Percentiles rank a stretch among this genome's conserved stretches.
Conservation (phyloP, 1,284 basidiomycete species). For the Apiotrichum brassicae region DNA sequence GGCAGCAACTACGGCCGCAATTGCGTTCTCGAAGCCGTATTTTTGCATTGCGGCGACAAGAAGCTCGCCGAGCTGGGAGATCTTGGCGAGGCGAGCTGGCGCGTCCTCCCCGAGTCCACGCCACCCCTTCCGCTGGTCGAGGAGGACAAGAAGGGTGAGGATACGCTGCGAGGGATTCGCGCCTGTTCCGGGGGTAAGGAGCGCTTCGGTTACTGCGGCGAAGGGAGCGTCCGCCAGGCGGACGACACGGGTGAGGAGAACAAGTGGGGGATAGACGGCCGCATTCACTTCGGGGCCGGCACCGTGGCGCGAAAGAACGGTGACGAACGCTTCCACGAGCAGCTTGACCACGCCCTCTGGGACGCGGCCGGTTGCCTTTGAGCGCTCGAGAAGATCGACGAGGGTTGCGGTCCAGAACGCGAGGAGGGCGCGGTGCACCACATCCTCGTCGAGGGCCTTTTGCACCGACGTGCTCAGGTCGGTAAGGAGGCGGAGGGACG, state of each 20-base stretch:
- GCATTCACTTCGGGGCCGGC: conserved; percentile 42
- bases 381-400: conserved; percentile 64
- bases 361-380: conserved; percentile 24
- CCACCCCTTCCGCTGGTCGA: conserved; percentile 38
- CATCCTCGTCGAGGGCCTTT: conserved; percentile 52
- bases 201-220: conserved; percentile 30
- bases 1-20: conserved; percentile 21
- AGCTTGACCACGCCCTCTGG: conserved; percentile 40
- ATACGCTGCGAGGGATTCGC: conserved; percentile 41
- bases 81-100: conserved; percentile 20
- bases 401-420: conserved; percentile 78
- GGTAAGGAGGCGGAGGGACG: conserved; percentile 56
- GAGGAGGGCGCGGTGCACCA: conserved; percentile 64
- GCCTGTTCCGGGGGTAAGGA: conserved; percentile 34
- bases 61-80: conserved; percentile 31
- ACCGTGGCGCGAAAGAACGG: conserved; percentile 24
- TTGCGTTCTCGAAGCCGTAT: conserved; percentile 37
- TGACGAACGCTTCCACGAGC: conserved; percentile 44
- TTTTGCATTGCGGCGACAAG: conserved; percentile 37
- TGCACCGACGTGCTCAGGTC: conserved; percentile 57
- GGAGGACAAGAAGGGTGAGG: conserved; percentile 40
- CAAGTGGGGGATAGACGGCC: conserved; percentile 43
- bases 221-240: conserved; percentile 42
- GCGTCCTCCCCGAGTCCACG: conserved; percentile 29
- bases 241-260: conserved; percentile 41